Base-by-base conservation (phyloP, 2,329 filamentous ascomycete species). In the Aspergillus sp. region DNA sequence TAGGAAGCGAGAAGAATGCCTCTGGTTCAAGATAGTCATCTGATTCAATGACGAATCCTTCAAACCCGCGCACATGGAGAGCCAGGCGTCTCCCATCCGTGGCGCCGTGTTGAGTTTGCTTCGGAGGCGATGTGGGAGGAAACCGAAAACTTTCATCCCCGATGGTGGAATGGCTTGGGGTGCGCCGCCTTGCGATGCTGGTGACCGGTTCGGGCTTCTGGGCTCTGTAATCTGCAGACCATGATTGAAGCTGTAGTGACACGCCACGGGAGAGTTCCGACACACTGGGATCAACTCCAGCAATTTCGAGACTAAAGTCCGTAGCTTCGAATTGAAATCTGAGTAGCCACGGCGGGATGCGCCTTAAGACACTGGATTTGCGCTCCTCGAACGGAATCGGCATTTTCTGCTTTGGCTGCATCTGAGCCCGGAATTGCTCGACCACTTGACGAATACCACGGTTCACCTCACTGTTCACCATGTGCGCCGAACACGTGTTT, bases 381-480 rank as follows among this genome's bases (percentile, higher is more conserved):
- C 61, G 67, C 20, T 66, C 58, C 7, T 66, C 65, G 35, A 64
- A 70, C n/a, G 65, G 63, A 24, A 55, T 55, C 3, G 56, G 57
- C 24, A 72, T 64, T 52, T 74, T 80, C 37, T 77, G 74, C 3
- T 45, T 50, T 3, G 78, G 73, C 41, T 81, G 72, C 7, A 82
- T 72, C 39, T 83, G 77, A 17, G 75, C 76, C 27, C 80, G 76
- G 32, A 95, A 70, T 51, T 96, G 86, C 26, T 78, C 76, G 10
- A 95, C 77, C 41, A 98, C 95, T 55, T 96, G 86, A 15, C 84
- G 83, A 19, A 98, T 71, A 14, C 91, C 93, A 50, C 93, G 82
- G 33, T 81, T 91, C 37, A 98, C 94, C 52, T 98, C 91, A 4
- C 85, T 80, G 14, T 89, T 79, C 6, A 95, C 80, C 69, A 98